Conservation (phyloP, 768 basidiomycete genomes). For the Candolleomyces eurysporus region DNA sequence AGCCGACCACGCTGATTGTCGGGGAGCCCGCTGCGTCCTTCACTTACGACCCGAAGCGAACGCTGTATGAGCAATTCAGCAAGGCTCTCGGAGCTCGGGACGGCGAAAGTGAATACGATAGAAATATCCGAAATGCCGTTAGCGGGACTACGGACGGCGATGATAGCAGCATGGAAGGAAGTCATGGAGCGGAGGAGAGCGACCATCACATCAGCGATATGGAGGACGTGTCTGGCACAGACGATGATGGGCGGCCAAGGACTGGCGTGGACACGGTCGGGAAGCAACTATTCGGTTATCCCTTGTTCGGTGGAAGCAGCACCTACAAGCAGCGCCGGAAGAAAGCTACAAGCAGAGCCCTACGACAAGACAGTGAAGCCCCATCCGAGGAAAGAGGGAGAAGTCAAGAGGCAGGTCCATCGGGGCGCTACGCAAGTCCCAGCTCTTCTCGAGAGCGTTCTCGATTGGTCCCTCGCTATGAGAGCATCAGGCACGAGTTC, state of each 20-base stretch:
- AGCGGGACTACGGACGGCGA: slow-evolving; percentile 21
- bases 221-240: slow-evolving; percentile 17
- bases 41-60: slow-evolving; percentile 81
- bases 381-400: slow-evolving; percentile 32
- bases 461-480: slow-evolving; percentile 15
- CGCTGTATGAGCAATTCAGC: slow-evolving; percentile 87
- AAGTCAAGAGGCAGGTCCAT: slow-evolving; percentile 13
- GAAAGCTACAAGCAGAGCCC: slow-evolving; percentile 27
- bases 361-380: slow-evolving; percentile 25
- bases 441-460: slow-evolving; percentile 13
- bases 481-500: slow-evolving; percentile 31
- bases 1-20: slow-evolving; percentile 70
- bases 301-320: slow-evolving; percentile 80
- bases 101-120: slow-evolving; percentile 39
- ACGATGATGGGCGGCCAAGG: slow-evolving; percentile 14
- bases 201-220: slow-evolving; percentile 8
- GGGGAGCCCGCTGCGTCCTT: slow-evolving; percentile 89
- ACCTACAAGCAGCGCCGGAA: slow-evolving; percentile 88
- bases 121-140: slow-evolving; percentile 29
- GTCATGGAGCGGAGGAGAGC: slow-evolving; percentile 3
- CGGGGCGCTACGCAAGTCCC: slow-evolving; percentile 10
- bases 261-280: slow-evolving; percentile 25
- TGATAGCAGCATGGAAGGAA: slow-evolving; percentile 18
- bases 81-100: slow-evolving; percentile 40
- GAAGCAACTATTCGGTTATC: slow-evolving; percentile 61